Evolutionary conservation across 2,329 filamentous ascomycete genomes (phyloP), one percentile per base, ranked within the genome.

Genomic region (Saccharata proteae): DNA sequence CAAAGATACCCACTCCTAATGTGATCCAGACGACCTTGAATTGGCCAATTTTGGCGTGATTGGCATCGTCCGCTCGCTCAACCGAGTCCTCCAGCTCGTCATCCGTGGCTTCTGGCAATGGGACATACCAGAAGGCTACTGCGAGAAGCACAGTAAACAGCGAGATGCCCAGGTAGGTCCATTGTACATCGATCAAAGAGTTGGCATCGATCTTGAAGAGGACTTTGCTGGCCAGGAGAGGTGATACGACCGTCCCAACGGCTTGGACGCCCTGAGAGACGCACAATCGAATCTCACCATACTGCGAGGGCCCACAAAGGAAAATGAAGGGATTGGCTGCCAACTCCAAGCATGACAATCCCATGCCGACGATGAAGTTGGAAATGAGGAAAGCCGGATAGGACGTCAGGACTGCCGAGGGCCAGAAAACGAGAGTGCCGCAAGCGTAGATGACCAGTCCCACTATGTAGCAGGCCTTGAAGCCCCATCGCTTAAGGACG

Each of bases 91-190:
- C 67, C 4, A 77, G 54, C 39, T 77, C 71, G 11, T 64, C 61
- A 41, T 75, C 71, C 1, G 69, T 69, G 3, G 71, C 72, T 51
- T 77, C 72, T 0, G 73, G 72, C 1, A 77, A 56, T 2, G 71
- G 71, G 1, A 75, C 52, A 40, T 76, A 76, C 45, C 69, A 73
- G 47, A 74, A 76, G 3, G 61, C 59, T 7, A 75, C 57, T 2
- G 72, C 72, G 9, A 77, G 56, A 3, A 66, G 49, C 27, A 74
- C 59, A 16, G 68, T 72, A 42, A 75, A 74, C 9, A 77, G 58
- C 1, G 70, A 63, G 35, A 77, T 75, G 6, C 69, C 73, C 3
- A 77, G 63, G 38, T 77, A 77, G 1, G 71, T 65, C 71, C 72
- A 77, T 45, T 77, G 73, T 1, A 74, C 70, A 33, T 72, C 62